Evolutionary conservation across 2,329 filamentous ascomycete species (phyloP).

Genomic region (Aspergillus versicolor): DNA sequence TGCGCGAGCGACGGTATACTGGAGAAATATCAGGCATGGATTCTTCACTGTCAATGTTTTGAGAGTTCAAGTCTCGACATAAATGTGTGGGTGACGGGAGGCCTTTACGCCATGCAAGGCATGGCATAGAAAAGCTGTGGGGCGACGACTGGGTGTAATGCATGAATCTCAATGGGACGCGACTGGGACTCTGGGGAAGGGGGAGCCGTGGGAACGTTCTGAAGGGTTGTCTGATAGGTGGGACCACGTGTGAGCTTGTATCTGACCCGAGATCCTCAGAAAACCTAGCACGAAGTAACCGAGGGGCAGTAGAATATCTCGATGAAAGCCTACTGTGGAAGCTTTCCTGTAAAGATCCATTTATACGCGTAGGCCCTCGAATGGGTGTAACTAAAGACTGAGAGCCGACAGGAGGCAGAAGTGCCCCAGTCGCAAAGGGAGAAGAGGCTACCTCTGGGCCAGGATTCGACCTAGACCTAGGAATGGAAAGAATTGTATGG

Average conservation of each 20-base stretch:
- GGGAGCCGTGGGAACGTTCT: not conserved
- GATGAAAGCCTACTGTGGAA: not conserved
- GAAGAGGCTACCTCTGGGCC: not conserved
- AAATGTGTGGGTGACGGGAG: not conserved
- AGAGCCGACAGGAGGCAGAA: not conserved
- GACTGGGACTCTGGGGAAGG: not conserved
- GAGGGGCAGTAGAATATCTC: not conserved
- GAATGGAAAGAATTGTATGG: slow-evolving; percentile 13
- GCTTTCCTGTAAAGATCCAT: not conserved
- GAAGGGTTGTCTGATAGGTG: not conserved
- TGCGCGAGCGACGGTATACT: slow-evolving; percentile 18
- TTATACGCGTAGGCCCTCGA: not conserved
- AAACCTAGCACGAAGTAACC: not conserved
- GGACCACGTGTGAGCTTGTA: not conserved
- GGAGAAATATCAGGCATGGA: not conserved
- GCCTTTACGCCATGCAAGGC: slow-evolving; percentile 1
- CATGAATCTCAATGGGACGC: not conserved
- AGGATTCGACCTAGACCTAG: slow-evolving; percentile 5
- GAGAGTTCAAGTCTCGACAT: not conserved
- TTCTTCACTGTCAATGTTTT: not conserved
- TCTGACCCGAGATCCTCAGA: not conserved
- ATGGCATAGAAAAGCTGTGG: slow-evolving; percentile 20
- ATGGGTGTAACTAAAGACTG: not conserved
- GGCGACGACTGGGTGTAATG: not conserved
- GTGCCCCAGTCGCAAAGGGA: slow-evolving; percentile 11